phyloP scores from a whole-genome alignment of 495 filamentous ascomycete species.

The Lophium mytilinum region DNA sequence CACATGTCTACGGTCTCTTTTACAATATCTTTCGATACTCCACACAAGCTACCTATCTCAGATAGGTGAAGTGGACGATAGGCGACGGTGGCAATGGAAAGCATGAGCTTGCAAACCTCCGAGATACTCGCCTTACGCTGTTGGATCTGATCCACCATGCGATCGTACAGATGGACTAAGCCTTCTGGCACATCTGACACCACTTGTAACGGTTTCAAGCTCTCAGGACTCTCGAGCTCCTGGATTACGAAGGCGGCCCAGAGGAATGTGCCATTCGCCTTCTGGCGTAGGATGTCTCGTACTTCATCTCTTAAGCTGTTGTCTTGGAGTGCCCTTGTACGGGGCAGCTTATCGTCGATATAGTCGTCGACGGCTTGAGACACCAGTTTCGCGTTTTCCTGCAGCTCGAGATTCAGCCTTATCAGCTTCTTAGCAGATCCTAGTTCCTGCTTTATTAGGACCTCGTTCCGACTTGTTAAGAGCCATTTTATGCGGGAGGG shows the following conservation, averaged over 20 bases:
- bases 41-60: not conserved
- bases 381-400: slow-evolving; percentile 23
- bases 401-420: slow-evolving; percentile 31
- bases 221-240: slow-evolving; percentile 2
- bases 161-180: not conserved
- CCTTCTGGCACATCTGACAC: not conserved
- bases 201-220: slow-evolving; percentile 1
- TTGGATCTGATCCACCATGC: slow-evolving; percentile 3
- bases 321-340: not conserved
- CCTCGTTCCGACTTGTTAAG: slow-evolving; percentile 30
- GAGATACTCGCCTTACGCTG: not conserved
- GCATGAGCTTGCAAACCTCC: slow-evolving; percentile 1
- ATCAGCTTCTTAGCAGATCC: slow-evolving; percentile 2
- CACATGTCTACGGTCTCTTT: not conserved
- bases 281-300: not conserved
- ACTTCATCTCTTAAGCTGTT: not conserved
- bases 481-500: slow-evolving; percentile 32
- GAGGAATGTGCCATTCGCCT: slow-evolving; percentile 4
- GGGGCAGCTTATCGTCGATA: slow-evolving; percentile 24
- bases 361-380: slow-evolving; percentile 13
- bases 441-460: slow-evolving; percentile 28
- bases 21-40: not conserved
- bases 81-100: not conserved
- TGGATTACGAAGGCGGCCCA: slow-evolving; percentile 1
- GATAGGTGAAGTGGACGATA: not conserved